These are phyloP conservation scores for Rauvolfia tetraphylla DNA, from an alignment of 257 asterid species.

Conservation along the genomic window DNA sequence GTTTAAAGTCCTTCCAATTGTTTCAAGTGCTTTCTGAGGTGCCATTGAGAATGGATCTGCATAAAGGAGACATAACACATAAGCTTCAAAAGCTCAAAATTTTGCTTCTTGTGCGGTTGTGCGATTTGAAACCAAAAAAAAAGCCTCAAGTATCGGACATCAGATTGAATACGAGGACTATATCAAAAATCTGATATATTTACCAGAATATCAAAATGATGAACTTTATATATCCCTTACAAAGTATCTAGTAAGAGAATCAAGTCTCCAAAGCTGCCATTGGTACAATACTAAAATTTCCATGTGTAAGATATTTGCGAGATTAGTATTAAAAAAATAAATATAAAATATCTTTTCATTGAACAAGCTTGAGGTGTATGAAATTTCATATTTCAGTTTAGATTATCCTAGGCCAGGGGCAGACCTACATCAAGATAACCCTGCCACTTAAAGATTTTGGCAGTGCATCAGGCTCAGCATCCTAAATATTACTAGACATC, in stretches of 20 bases:
- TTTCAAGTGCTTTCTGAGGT: conserved; percentile 62
- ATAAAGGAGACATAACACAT: neutral
- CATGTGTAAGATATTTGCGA: neutral
- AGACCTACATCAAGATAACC: neutral
- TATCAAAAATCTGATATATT: neutral
- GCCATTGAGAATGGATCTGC: conserved; percentile 79
- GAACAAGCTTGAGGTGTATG: neutral
- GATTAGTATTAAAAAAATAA: neutral
- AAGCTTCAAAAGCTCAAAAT: neutral
- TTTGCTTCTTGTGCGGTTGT: neutral
- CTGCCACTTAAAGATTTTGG: neutral
- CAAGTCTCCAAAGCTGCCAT: neutral
- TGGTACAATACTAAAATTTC: neutral
- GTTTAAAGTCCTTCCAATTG: conserved; percentile 55
- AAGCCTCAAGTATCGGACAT: neutral
- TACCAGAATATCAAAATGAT: neutral
- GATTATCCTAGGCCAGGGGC: neutral
- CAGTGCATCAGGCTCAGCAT: neutral
- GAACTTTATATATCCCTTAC: neutral
- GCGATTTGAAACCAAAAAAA: neutral
- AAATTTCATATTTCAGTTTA: neutral
- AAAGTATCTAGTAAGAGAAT: neutral
- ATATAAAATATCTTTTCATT: neutral
- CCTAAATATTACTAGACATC: neutral
- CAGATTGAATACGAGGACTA: neutral